phyloP scores from a whole-genome alignment of 352 stramenopile genomes.

The Phytophthora syringae region DNA sequence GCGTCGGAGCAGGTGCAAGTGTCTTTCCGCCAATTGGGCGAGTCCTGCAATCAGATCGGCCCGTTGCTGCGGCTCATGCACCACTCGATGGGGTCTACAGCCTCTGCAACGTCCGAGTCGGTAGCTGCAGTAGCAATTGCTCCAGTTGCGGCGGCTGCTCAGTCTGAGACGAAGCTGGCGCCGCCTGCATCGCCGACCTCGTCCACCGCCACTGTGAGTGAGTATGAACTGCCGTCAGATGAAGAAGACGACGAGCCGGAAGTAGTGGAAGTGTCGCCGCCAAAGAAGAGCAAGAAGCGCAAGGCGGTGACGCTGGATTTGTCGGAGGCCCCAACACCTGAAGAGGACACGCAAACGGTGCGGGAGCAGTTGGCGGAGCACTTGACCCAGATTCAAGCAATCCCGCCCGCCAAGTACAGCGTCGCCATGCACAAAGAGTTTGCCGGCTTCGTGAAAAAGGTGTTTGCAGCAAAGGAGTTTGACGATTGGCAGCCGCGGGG shows the following conservation, averaged over 20 bases:
- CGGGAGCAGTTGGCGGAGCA: not conserved
- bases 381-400: conserved; percentile 8
- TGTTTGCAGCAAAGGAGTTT: conserved; percentile 10
- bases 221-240: conserved; percentile 16
- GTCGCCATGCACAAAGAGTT: conserved; percentile 18
- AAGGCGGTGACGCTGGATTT: conserved; percentile 25
- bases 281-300: conserved; percentile 20
- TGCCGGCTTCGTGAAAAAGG: conserved; percentile 13
- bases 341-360: conserved; percentile 3
- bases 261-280: conserved; percentile 16
- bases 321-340: not conserved
- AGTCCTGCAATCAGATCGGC: conserved; percentile 27
- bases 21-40: conserved; percentile 24
- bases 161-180: not conserved
- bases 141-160: not conserved
- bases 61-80: conserved; percentile 26
- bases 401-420: conserved; percentile 1
- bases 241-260: conserved; percentile 8
- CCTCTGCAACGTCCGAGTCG: not conserved
- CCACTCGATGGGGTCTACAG: conserved; percentile 9
- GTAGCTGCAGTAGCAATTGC: too few relatives aligned
- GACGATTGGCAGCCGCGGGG: conserved; percentile 20
- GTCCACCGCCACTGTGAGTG: conserved; percentile 16
- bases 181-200: conserved; percentile 2
- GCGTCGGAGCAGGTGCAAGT: conserved; percentile 14